phyloP scores from a whole-genome alignment of 1,284 basidiomycete species.

The Trichosporon faecale region DNA sequence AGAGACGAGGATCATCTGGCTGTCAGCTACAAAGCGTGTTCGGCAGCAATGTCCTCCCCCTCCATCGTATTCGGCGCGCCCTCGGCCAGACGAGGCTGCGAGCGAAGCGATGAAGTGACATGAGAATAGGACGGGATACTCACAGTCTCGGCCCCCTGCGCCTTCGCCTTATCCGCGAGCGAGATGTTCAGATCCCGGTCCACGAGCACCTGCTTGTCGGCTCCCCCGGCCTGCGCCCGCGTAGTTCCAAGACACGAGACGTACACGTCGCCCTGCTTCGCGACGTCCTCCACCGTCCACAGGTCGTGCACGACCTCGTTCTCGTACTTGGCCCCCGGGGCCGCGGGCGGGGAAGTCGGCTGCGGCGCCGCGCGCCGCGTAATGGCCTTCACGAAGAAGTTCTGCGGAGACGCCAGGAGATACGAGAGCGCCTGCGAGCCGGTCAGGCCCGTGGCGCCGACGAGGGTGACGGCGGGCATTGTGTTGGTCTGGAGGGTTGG shows the following conservation, averaged over 20 bases:
- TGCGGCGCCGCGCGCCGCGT: conserved; percentile 34
- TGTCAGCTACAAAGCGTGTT: not conserved
- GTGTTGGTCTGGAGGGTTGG: not conserved
- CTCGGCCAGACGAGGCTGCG: too few relatives aligned
- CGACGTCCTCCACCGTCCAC: conserved; percentile 20
- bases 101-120: not conserved
- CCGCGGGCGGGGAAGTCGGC: conserved; percentile 13
- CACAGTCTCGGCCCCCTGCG: conserved; percentile 43
- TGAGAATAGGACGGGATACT: conserved; percentile 21
- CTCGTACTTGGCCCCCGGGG: conserved; percentile 26
- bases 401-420: conserved; percentile 33
- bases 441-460: conserved; percentile 49
- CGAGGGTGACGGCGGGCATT: conserved; percentile 37
- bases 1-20: conserved; percentile 47
- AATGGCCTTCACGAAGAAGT: conserved; percentile 42
- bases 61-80: too few relatives aligned
- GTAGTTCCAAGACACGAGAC: conserved; percentile 47
- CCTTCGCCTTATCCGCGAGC: conserved; percentile 41
- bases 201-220: conserved; percentile 35
- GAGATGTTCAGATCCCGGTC: conserved; percentile 45
- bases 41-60: too few relatives aligned
- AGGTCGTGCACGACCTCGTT: conserved; percentile 35
- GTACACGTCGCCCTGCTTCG: conserved; percentile 30
- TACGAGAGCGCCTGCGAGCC: conserved; percentile 35
- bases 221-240: conserved; percentile 37